Evolutionary conservation across 257 asterid genomes (phyloP), one percentile per base, ranked within the genome.

Genomic region (Linderniella brevidens): DNA sequence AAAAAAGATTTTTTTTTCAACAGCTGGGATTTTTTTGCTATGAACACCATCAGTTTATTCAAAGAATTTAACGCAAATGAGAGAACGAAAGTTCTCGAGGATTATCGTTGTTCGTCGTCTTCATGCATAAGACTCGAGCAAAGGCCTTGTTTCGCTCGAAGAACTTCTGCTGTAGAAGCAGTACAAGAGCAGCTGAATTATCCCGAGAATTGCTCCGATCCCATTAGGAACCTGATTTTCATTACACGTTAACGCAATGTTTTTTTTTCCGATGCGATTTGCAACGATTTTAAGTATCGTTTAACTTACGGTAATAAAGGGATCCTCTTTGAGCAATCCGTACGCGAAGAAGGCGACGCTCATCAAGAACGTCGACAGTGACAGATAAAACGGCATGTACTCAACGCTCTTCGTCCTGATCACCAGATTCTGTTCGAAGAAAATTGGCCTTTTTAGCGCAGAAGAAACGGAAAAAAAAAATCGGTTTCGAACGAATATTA

Each of bases 331-430:
- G 60, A 76, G 66, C 79, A 78, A 48, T 61, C 96, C 96, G 44
- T 85, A 85, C 0, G 66, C 80, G 35, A 81, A 81, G 86, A 85
- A 85, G 5, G 96, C 63, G 43, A 78, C 32, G 41, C 96, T 85
- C 93, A 85, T 85, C 62, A 85, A 61, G 58, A 81, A 78, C 37
- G 96, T 81, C 0, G 93, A 79, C 9, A 85, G 88, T 9, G 96
- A 85, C 19, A 85, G 96, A 70, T 70, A 76, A 52, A 73, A 85
- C 0, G 96, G 96, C 96, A 85, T 85, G 75, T 69, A 85, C 17
- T 85, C 96, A 0, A 76, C 88, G 35, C 96, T 85, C 54, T 40
- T 78, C 46, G 96, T 85, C 56, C 71, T 73, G 65, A 85, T 78
- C 72, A 85, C 96, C 74, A 76, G 57, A 69, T 85, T 74, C 96